Percentiles rank a stretch among this genome's conserved stretches.
These are phyloP conservation scores for Colletotrichum destructivum DNA, from an alignment of 2,329 filamentous ascomycete species.

Conservation along the genomic window DNA sequence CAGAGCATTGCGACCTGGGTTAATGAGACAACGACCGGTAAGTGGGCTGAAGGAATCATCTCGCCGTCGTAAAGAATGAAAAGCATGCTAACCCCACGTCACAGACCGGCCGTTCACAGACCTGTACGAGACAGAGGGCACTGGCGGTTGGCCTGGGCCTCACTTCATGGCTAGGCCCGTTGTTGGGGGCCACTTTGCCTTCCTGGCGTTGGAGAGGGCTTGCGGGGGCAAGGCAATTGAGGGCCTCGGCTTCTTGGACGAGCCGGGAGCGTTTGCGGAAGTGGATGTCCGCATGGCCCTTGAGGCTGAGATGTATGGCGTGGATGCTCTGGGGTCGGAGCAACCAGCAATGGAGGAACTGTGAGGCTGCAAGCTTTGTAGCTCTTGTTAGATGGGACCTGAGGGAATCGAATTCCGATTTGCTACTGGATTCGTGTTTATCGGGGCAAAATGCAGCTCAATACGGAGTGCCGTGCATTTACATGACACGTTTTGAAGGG, in stretches of 20 bases:
- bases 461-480: not conserved
- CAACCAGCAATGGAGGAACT: conserved; percentile 22
- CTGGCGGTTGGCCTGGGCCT: conserved; percentile 81
- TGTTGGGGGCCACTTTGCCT: conserved; percentile 88
- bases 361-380: conserved; percentile 5
- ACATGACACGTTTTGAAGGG: not conserved
- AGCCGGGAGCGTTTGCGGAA: conserved; percentile 47
- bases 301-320: conserved; percentile 45
- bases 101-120: conserved; percentile 83
- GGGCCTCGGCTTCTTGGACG: conserved; percentile 67
- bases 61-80: not conserved
- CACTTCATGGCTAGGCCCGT: conserved; percentile 88
- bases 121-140: conserved; percentile 84
- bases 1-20: conserved; percentile 84
- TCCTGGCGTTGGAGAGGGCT: conserved; percentile 84
- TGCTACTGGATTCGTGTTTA: not conserved
- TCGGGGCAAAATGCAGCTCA: not conserved
- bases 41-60: conserved; percentile 41
- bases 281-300: conserved; percentile 54
- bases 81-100: not conserved
- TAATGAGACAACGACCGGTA: conserved; percentile 82
- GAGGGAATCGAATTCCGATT: not conserved
- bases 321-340: conserved; percentile 35
- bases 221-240: conserved; percentile 79
- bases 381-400: not conserved